A percentile compares a stretch with the other conserved stretches of the same genome.
Evolutionary conservation across 345 rosid genomes (phyloP).

Genomic region (Eucalyptus virginea): DNA sequence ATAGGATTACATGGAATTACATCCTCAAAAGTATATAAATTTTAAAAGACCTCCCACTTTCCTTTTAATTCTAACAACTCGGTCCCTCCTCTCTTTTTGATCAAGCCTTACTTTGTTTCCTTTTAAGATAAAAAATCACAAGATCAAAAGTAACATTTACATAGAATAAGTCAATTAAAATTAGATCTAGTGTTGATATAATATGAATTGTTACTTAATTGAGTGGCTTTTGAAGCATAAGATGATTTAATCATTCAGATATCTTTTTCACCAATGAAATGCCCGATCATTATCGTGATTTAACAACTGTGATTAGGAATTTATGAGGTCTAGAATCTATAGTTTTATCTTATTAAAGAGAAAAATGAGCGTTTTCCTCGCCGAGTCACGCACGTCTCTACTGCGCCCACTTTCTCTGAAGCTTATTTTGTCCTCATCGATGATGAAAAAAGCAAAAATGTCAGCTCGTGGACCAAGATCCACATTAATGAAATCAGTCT

Average conservation of each 20-base stretch:
- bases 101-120: not conserved
- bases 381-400: not conserved
- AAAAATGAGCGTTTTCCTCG: not conserved
- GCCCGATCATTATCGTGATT: not conserved
- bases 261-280: not conserved
- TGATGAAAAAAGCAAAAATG: not conserved
- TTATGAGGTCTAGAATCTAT: not conserved
- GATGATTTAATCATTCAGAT: not conserved
- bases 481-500: not conserved
- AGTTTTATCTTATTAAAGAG: not conserved
- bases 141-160: not conserved
- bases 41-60: not conserved
- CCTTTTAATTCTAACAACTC: not conserved
- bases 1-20: not conserved
- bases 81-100: not conserved
- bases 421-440: not conserved
- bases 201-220: not conserved
- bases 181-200: accelerated
- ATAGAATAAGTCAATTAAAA: not conserved
- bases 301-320: not conserved
- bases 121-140: not conserved
- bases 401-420: not conserved
- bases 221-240: not conserved
- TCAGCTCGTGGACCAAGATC: not conserved
- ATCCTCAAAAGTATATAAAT: not conserved